Evolutionary conservation across 73 alveolate species (phyloP).

Genomic region (Tetrahymena thermophila): DNA sequence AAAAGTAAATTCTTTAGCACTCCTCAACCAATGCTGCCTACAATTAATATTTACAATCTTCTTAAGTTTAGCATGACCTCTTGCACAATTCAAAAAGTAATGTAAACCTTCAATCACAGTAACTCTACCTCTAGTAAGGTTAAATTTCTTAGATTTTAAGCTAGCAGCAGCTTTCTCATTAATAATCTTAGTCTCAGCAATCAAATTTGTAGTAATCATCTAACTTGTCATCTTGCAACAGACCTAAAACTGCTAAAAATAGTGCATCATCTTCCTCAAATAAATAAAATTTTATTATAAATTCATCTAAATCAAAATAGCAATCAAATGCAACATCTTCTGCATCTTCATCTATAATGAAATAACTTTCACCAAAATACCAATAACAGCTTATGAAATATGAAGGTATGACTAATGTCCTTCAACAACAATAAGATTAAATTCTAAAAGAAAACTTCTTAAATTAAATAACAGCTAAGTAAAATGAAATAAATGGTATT

Average conservation of each 20-base stretch:
- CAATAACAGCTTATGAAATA: not conserved
- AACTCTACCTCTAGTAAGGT: not conserved
- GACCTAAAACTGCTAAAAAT: not conserved
- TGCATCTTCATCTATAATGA: not conserved
- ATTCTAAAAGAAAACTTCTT: not conserved
- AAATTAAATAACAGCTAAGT: not conserved
- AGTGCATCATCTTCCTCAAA: not conserved
- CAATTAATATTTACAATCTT: not conserved
- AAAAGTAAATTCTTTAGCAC: not conserved
- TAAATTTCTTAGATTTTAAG: not conserved
- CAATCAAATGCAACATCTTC: not conserved
- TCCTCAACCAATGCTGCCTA: not conserved
- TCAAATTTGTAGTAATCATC: not conserved
- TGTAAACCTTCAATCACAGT: not conserved
- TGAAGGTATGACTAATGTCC: not conserved
- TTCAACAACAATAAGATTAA: not conserved
- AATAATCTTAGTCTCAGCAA: not conserved
- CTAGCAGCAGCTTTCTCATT: not conserved
- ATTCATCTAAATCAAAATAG: not conserved
- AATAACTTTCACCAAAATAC: not conserved
- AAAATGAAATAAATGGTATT: not conserved
- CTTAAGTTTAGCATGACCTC: not conserved
- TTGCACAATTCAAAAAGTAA: not conserved
- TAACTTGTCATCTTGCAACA: not conserved
- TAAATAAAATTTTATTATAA: not conserved